These are phyloP conservation scores for Pistacia atlantica DNA, from an alignment of 345 rosid species.

Conservation along the genomic window DNA sequence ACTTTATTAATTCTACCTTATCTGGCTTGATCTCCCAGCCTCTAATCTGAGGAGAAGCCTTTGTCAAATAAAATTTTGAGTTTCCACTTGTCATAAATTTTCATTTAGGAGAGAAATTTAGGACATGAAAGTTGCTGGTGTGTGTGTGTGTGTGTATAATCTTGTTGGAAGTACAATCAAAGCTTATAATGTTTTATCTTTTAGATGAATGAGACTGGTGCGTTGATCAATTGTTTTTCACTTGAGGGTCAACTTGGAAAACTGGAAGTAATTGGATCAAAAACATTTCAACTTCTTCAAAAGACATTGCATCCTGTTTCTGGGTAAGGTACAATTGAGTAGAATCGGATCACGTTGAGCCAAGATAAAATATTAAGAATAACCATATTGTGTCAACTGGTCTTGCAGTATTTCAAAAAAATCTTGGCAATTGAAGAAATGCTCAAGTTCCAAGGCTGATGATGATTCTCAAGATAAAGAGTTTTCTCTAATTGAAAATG, in stretches of 20 bases:
- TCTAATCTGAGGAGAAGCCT: neutral
- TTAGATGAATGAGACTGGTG: constrained; percentile 60
- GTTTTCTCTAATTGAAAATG: constrained; percentile 32
- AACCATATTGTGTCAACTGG: constrained; percentile 19
- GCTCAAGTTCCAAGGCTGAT: constrained; percentile 37
- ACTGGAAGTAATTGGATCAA: constrained; percentile 73
- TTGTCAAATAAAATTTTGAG: neutral
- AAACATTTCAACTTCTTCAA: constrained; percentile 69
- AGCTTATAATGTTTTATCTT: constrained; percentile 16
- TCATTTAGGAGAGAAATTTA: neutral
- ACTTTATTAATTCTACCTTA: neutral
- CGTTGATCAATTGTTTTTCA: constrained; percentile 53
- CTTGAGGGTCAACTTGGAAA: constrained; percentile 82
- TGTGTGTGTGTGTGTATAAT: neutral
- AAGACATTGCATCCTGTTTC: constrained; percentile 49
- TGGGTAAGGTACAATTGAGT: constrained; percentile 47
- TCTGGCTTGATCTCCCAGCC: neutral
- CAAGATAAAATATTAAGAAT: constrained; percentile 8
- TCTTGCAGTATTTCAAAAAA: constrained; percentile 44
- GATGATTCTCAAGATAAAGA: constrained; percentile 24
- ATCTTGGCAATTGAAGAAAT: constrained; percentile 37
- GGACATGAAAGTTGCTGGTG: neutral
- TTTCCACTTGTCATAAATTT: neutral
- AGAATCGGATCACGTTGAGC: constrained; percentile 1
- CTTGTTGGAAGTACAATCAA: constrained; percentile 2